Base-by-base conservation (phyloP, 805 yeast genomes). In the Saturnispora hagleri region DNA sequence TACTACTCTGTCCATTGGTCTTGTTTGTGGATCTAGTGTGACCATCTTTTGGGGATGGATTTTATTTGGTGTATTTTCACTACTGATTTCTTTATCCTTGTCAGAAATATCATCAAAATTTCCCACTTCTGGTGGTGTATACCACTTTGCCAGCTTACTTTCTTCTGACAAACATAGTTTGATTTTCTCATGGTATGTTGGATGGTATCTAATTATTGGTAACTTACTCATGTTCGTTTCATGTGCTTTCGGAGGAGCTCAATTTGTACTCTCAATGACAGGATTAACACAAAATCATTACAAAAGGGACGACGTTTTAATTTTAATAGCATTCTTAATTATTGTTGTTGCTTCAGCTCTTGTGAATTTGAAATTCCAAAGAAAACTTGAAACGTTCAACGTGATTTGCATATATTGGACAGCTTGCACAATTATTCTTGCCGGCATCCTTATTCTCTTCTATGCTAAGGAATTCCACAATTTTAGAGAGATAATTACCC, bases 31-130 rank as follows among this genome's bases (percentile, higher is more conserved):
- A 8, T 89, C 89, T 1, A 83, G 84, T 49, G 80, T 81, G 13
- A 84, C 93, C 0, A 82, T 86, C 43, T 69, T 86, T 43, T 80
- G 83, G 69, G 95, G 95, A 0, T 84, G 88, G 80, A 59, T 82
- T 2, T 65, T 82, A 1, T 86, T 84, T 43, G 82, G 84, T 1
- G 56, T 84, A 12, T 80, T 82, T 58, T 77, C 86, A 2, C 56
- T 84, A 38, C 71, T 81, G 56, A 84, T 86, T 43, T 83, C 88
- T 2, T 65, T 84, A 24, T 83, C 91, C 15, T 69, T 87, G 22
- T 84, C 90, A 53, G 96, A 87, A 63, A 83, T 87, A 51, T 77
- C 84, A 0, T 81, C 88, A 8, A 86, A 84, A 58, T 86, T 80
- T 57, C 93, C 93, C 0, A 80, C 85, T 24, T 84, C 88, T 4